Evolutionary conservation across 2,329 filamentous ascomycete species (phyloP), one percentile per base, ranked within the genome.

Genomic region (Paraphoma sp.): DNA sequence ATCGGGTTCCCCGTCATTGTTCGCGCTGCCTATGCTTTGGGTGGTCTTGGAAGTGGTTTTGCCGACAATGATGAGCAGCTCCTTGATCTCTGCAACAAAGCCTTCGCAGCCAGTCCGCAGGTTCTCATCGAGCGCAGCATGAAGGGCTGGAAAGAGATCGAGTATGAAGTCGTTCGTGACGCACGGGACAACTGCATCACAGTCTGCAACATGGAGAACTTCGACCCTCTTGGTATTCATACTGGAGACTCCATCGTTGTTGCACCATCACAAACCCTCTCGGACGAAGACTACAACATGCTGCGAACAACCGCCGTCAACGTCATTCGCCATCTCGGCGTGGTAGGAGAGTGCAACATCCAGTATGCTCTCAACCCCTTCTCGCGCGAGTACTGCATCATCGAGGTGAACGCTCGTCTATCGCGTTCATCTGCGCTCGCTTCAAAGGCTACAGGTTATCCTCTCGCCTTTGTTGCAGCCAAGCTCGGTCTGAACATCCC

Each of bases 191-290:
- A 98, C 84, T 99, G 95, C 77, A 98, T 99, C 76, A 99, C 95
- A 6, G 95, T 99, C 60, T 99, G 95, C 79, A 99, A 99, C 83
- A 98, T 99, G 95, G 95, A 99, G 82, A 99, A 99, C 81, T 99
- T 99, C 72, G 95, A 99, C 77, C 95, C 95, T 53, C 88, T 99
- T 1, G 95, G 95, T 70, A 98, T 98, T 62, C 95, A 98, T 74
- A 99, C 95, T 2, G 95, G 95, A 77, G 95, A 99, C 76, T 98
- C 94, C 11, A 97, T 99, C 65, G 95, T 99, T 50, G 95, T 99
- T 45, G 95, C 95, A 8, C 95, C 95, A 41, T 98, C 94, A 3
- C 95, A 98, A 79, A 99, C 95, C 0, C 83, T 99, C 17, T 97
- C 93, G 2, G 94, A 99, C 59, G 93, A 97, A 76, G 95, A 99